Base-by-base conservation (phyloP, 768 basidiomycete species). In the Gloeostereum incarnatum region DNA sequence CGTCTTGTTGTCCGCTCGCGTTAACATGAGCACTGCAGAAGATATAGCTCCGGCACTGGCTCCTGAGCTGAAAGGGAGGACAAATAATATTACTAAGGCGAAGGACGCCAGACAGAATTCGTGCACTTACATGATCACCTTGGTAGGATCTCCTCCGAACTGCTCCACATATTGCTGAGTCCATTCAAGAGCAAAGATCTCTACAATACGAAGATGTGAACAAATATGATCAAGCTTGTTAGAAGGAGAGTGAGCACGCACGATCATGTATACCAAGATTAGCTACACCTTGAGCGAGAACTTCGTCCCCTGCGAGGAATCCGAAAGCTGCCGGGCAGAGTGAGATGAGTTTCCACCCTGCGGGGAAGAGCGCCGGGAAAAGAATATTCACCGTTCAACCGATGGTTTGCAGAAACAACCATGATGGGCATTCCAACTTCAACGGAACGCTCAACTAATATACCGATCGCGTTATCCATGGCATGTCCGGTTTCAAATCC, bases 81-180 rank as follows among this genome's bases (percentile, higher is more conserved):
- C n/a, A n/a, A n/a, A n/a, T n/a, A n/a, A n/a, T n/a, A n/a, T n/a
- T n/a, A n/a, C n/a, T n/a, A n/a, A n/a, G n/a, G n/a, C n/a, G n/a
- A n/a, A n/a, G n/a, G n/a, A n/a, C n/a, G n/a, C n/a, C n/a, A n/a
- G n/a, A n/a, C n/a, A n/a, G n/a, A n/a, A n/a, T n/a, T n/a, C n/a
- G n/a, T n/a, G n/a, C n/a, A 1, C 49, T 51, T 35, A 71, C 62
- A 72, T 44, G 2, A 64, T 66, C 11, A 73, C 70, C 37, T 64
- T 68, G 0, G 47, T 44, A 8, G 61, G 64, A 51, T 79, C 72
- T 1, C 78, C 78, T 6, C 77, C 76, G 42, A 79, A 81, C 0
- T 56, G 51, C 27, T 45, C 48, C 35, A 79, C 73, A 47, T 79
- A 65, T 38, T 69, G 62, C 38, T 77, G 66, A 1, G 76, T 62